phyloP scores from a whole-genome alignment of 306 rosid genomes.

The Prunus armeniaca region DNA sequence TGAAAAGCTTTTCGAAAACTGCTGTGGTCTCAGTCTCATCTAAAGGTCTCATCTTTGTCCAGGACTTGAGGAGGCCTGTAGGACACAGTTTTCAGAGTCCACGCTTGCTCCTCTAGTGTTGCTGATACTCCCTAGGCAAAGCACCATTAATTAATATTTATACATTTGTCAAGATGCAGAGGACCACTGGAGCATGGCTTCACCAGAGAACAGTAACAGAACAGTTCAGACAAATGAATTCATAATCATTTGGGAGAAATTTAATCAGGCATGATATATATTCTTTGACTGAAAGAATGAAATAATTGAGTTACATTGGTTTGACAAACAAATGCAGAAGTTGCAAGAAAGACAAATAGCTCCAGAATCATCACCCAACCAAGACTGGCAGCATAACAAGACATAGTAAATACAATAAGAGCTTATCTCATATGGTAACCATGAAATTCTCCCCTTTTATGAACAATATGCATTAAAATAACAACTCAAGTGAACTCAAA shows the following conservation, averaged over 20 bases:
- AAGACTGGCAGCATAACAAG: neutral
- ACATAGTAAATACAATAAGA: neutral
- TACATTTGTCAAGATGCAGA: neutral
- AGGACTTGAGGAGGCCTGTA: neutral
- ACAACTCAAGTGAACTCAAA: too few species aligned
- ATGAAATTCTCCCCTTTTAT: too few species aligned
- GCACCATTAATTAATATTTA: neutral
- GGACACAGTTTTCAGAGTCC: neutral
- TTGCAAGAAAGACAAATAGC: neutral
- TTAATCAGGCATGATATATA: neutral
- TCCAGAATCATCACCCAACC: neutral
- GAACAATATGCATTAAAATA: too few species aligned
- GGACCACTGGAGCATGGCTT: neutral
- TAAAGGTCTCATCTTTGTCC: constrained; percentile 63
- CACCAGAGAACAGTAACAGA: neutral
- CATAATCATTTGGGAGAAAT: neutral
- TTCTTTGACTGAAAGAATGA: neutral
- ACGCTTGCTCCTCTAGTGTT: neutral
- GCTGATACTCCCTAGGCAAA: neutral
- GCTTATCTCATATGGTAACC: neutral
- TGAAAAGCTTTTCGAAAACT: constrained; percentile 82
- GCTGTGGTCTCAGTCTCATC: constrained; percentile 72
- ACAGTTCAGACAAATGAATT: neutral
- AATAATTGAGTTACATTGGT: neutral
- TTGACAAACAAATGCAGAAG: neutral